Base-by-base conservation (phyloP, 768 basidiomycete genomes). In the Cytidiella melzeri region DNA sequence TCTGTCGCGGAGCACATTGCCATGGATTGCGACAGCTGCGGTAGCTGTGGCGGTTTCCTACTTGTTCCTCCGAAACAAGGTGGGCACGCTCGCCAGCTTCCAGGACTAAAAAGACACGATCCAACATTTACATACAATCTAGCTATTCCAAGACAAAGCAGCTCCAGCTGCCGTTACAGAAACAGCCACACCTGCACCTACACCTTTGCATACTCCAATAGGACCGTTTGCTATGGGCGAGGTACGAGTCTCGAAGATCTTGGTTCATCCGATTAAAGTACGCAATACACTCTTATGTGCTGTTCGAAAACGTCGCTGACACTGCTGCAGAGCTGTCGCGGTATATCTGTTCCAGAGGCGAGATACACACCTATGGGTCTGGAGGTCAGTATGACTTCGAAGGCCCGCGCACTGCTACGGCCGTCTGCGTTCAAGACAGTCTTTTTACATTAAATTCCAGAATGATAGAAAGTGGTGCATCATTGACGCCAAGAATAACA, bases 401-500 rank as follows among this genome's bases (percentile, higher is more conserved):
- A 19, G 11, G 19, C 20, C 28, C 11, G 28, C 13, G 13, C 4
- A 15, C 24, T 13, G 13, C 20, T 42, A 10, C 30, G 21, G 15
- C 7, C n/a, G 3, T 9, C 38, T 21, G 7, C 15, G 30, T 34
- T 15, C 30, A 7, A 15, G 15, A 34, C 15, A 34, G 30, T 15
- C 30, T 7, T 34, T 34, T 34, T 15, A 34, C 15, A 4, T 41
- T 27, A 24, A 26, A 26, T 12, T 20, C n/a, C 53, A 89, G 86
- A 72, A 83, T 60, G 87, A 90, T 58, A 74, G 87, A 54, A 72
- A 68, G 63, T 87, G 85, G 79, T 82, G 79, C 53, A 73, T 89
- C 57, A 71, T 87, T 43, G 82, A 83, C 54, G 73, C 73, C 3
- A 66, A 68, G 7, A 76, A 70, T 4, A 67, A 77, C 39, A 58